Evolutionary conservation across 2,329 filamentous ascomycete species (phyloP), one percentile per base, ranked within the genome.

Genomic region (Clathrospora elynae): DNA sequence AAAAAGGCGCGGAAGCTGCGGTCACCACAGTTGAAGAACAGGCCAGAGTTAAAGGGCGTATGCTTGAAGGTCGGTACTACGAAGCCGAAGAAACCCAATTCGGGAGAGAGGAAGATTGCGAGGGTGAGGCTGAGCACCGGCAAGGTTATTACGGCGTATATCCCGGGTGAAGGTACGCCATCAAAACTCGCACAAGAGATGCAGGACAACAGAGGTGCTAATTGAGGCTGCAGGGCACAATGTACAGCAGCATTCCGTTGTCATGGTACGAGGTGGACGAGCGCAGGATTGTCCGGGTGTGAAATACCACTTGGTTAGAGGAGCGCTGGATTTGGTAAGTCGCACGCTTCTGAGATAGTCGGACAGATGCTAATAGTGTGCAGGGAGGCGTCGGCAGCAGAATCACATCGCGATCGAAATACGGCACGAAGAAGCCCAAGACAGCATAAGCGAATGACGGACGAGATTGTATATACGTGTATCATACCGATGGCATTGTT

Each of bases 341-440:
- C 33, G 14, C 16, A 5, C 4, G 7, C 3, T 17, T 26, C 12
- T 4, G 9, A n/a, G 14, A 6, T 26, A 22, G 6, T 22, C 8
- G 13, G 9, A 18, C 9, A 11, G 3, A 25, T n/a, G 37, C 65
- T 71, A 55, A 68, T 44, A 30, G 10, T 6, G 9, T 48, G 9
- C 53, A 96, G 92, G 90, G 90, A 66, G 93, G 93, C 78, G 93
- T 99, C 55, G 85, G 84, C 14, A 93, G 84, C 70, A 81, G 93
- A 59, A 81, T 87, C 64, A 88, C 85, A 14, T 90, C 88, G 71
- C 81, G 93, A 64, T 96, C 90, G 65, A 99, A 99, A 75, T 99
- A 96, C 68, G 93, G 93, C 49, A 95, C 93, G 35, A 99, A 99
- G 85, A 97, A 96, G 78, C 92, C 93, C 0, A 97, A 97, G 85